Evolutionary conservation across 2,329 filamentous ascomycete genomes (phyloP).

Genomic region (Colletotrichum magnum): DNA sequence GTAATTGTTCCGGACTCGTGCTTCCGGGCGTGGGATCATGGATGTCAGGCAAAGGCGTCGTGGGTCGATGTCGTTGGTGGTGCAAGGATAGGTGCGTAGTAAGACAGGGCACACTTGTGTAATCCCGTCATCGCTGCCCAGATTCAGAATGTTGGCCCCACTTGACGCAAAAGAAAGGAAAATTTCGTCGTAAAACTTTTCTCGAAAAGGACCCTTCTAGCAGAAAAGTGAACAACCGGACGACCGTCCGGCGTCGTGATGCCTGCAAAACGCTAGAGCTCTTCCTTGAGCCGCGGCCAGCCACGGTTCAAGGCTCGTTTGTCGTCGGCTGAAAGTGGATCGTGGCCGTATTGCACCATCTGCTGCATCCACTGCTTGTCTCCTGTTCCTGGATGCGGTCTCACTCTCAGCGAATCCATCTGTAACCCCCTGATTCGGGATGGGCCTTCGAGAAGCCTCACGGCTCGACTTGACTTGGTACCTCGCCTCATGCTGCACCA

Average conservation of each 20-base stretch:
- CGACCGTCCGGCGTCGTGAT: neutral
- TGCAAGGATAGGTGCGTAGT: too few relatives aligned
- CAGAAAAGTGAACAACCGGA: neutral
- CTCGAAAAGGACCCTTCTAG: constrained; percentile 1
- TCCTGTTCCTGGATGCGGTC: constrained; percentile 27
- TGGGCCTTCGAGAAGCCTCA: constrained; percentile 20
- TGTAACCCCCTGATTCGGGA: constrained; percentile 20
- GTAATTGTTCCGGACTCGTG: constrained; percentile 26
- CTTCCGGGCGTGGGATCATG: constrained; percentile 22
- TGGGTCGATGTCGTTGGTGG: constrained; percentile 5
- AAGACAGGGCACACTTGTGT: neutral
- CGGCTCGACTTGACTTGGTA: constrained; percentile 2
- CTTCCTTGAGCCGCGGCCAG: constrained; percentile 20
- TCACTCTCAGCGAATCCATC: neutral
- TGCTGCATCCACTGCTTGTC: constrained; percentile 12
- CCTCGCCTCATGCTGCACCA: neutral
- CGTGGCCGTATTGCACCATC: constrained; percentile 24
- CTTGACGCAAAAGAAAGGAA: constrained; percentile 9
- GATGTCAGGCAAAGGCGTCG: constrained; percentile 3
- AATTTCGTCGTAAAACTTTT: constrained; percentile 17
- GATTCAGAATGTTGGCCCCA: constrained; percentile 15
- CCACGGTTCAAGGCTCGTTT: constrained; percentile 30
- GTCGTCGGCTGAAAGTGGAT: constrained; percentile 42
- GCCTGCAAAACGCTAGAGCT: neutral
- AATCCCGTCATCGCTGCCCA: neutral